Base-by-base conservation (phyloP, 2,329 filamentous ascomycete genomes). In the Alternaria sp. region DNA sequence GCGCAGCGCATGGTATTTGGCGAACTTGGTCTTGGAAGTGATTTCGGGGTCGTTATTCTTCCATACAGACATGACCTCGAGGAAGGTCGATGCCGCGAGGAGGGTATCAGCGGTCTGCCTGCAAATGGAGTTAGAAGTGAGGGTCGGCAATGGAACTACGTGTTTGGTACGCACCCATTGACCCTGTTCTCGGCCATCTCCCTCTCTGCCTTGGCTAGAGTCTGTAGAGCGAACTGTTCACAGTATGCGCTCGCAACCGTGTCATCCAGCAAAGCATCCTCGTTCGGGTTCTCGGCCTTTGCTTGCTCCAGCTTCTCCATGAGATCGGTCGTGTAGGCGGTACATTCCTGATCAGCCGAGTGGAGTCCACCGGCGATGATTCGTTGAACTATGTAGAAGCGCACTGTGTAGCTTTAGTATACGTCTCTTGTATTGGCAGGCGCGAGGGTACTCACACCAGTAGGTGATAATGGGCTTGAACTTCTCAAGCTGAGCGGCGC, bases 61-160 rank as follows among this genome's bases (percentile, higher is more conserved):
- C 93, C 94, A 99, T 71, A 97, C 91, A 65, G 89, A 89, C 57
- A 92, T 86, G 5, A 98, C 84, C 68, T 97, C 93, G 72, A 98
- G 89, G 78, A 99, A 98, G 0, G 93, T 96, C 0, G 92, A 90
- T 0, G 95, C 92, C 2, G 96, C 95, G 74, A 94, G 91, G 68
- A 98, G 96, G 0, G 94, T 98, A 75, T 96, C 93, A 60, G 92
- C 93, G 0, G 95, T 99, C 85, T 96, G 91, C 70, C 92, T 94
- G 51, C 51, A 22, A 14, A 30, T 5, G 4, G 5, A 18, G 36
- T 66, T 57, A 67, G 66, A 24, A 46, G 28, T 6, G 30, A 48
- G 32, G 18, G 5, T 8, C 12, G 7, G 16, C 18, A 34, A 49
- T 26, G 61, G 24, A 3, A 4, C 16, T 9, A 24, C 43, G 16